phyloP scores from a whole-genome alignment of 2,329 filamentous ascomycete genomes.

The Tolypocladium guangdongense region DNA sequence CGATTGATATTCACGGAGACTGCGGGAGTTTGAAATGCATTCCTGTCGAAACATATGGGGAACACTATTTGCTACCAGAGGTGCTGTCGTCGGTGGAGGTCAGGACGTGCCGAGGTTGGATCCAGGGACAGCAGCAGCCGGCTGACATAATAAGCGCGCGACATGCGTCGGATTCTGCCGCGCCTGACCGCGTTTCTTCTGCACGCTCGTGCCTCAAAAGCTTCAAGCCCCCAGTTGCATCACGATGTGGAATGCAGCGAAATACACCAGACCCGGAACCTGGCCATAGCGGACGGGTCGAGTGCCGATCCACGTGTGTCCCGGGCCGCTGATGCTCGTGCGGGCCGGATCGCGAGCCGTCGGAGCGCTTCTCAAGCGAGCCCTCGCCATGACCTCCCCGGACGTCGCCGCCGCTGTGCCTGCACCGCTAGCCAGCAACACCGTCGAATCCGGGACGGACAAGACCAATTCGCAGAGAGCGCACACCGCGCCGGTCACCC shows the following conservation, averaged over 20 bases:
- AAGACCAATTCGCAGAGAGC: background rate
- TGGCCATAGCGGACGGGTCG: background rate
- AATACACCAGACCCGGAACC: background rate
- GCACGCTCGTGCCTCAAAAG: background rate
- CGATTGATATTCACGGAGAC: background rate
- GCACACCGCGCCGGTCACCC: conserved; percentile 5
- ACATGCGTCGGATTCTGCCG: conserved; percentile 14
- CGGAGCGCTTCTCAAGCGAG: conserved; percentile 4
- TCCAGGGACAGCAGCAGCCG: background rate
- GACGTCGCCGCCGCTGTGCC: conserved; percentile 1
- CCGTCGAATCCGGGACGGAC: background rate
- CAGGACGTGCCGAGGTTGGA: background rate
- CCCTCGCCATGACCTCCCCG: conserved; percentile 6
- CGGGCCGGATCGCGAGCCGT: conserved; percentile 7
- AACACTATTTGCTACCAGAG: background rate
- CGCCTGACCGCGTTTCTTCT: conserved; percentile 12
- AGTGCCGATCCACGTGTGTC: background rate
- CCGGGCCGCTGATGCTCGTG: conserved; percentile 6
- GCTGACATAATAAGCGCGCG: background rate
- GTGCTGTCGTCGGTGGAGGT: background rate
- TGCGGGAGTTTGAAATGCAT: background rate
- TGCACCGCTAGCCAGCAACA: conserved; percentile 4
- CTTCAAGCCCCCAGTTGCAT: background rate
- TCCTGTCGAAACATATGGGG: background rate
- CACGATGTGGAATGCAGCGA: background rate